A percentile compares a stretch with the other conserved stretches of the same genome.
Evolutionary conservation across 1,284 basidiomycete genomes (phyloP).

Genomic region (Ceratobasidium papillatum): DNA sequence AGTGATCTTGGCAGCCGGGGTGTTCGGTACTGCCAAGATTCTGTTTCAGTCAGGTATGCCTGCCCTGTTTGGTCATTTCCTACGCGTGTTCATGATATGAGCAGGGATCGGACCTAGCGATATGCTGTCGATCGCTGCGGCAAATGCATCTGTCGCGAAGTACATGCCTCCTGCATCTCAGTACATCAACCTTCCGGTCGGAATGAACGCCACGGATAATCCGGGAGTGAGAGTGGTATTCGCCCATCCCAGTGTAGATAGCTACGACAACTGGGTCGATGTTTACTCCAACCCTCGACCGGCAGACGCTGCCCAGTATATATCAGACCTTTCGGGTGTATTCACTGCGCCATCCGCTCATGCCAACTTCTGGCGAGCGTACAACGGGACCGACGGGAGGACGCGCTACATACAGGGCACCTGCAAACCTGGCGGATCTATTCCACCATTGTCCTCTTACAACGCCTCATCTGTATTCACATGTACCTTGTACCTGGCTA

Average conservation of each 20-base stretch:
- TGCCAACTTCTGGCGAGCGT: slow-evolving; percentile 69
- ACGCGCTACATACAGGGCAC: slow-evolving; percentile 65
- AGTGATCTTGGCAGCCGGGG: slow-evolving; percentile 67
- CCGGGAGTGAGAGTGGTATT: slow-evolving; percentile 72
- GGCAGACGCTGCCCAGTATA: slow-evolving; percentile 66
- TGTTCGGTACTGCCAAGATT: slow-evolving; percentile 63
- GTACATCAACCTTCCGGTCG: slow-evolving; percentile 69
- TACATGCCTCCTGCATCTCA: slow-evolving; percentile 61
- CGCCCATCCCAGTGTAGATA: slow-evolving; percentile 66
- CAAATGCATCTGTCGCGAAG: slow-evolving; percentile 58
- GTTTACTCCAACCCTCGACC: slow-evolving; percentile 64
- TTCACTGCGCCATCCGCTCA: slow-evolving; percentile 66
- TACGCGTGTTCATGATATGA: slow-evolving; percentile 56
- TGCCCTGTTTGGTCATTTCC: background rate
- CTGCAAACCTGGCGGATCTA: slow-evolving; percentile 66
- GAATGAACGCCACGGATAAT: slow-evolving; percentile 63
- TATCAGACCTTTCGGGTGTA: slow-evolving; percentile 61
- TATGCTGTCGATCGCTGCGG: slow-evolving; percentile 63
- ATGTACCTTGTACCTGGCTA: slow-evolving; percentile 60
- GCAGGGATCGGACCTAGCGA: slow-evolving; percentile 69
- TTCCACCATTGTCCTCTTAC: slow-evolving; percentile 57
- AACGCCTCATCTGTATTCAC: slow-evolving; percentile 66
- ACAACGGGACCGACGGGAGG: slow-evolving; percentile 57
- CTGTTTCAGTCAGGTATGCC: slow-evolving; percentile 60
- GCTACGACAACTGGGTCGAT: slow-evolving; percentile 66